Base-by-base conservation (phyloP, 768 basidiomycete species). In the Saitozyma podzolica region DNA sequence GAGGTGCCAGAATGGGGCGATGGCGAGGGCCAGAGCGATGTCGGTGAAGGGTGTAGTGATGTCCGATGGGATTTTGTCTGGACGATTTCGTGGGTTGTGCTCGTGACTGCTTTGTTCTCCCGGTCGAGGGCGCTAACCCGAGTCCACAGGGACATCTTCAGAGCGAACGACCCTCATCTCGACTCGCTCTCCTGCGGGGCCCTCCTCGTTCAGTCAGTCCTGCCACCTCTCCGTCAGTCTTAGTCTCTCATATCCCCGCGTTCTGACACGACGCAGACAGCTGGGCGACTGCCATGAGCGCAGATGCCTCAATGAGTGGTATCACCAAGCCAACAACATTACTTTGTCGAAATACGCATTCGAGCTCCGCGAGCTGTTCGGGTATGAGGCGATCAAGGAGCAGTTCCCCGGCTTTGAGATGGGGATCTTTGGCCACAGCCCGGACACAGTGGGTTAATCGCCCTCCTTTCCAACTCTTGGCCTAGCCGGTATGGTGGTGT, bases 311-410 rank as follows among this genome's bases (percentile, higher is more conserved):
- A 67, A 70, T 43, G 74, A 77, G 59, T 75, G 76, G 74, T 77
- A 77, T 58, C 76, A 74, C 20, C 61, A 68, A 10, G 66, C 70
- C 17, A 72, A 73, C 59, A 78, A 79, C 52, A 77, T 79, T 63
- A 79, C 78, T 16, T 63, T 79, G 37, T 73, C 76, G 2, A 79
- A 79, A 55, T 79, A 79, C 63, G 78, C 74, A 9, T 77, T 77
- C 56, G 78, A 79, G 62, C 69, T 77, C 54, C 58, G 65, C 20
- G 78, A 79, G 56, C 45, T 79, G 17, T 79, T 77, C 60, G 59
- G 63, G 11, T 70, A 67, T 43, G 65, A 68, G 8, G 61, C 65
- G 19, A 52, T 77, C 39, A 65, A 65, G 29, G 45, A 59, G 47
- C 56, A 53, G 19, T 79, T 64, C 47, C 76, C 74, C 4, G 62